Conservation (phyloP, 352 stramenopile genomes). For the Pythium guiyangense region DNA sequence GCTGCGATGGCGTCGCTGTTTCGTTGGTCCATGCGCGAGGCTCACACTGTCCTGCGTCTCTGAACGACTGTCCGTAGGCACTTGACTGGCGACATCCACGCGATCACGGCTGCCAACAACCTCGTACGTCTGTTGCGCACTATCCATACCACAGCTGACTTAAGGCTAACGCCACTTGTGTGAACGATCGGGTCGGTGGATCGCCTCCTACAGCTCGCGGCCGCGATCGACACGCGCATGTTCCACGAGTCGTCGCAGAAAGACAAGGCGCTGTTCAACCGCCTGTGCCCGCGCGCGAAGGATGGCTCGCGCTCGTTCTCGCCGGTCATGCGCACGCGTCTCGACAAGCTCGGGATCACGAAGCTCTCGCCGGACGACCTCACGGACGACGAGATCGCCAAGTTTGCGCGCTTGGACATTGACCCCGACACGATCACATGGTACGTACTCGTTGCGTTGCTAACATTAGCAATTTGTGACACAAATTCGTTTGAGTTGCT, state of each 20-base stretch:
- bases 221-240: conserved; percentile 97
- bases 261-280: conserved; percentile 82
- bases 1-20: conserved; percentile 26
- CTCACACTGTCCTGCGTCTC: neutral
- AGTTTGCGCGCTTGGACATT: conserved; percentile 95
- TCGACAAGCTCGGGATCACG: conserved; percentile 95
- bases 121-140: conserved; percentile 36
- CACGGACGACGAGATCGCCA: conserved; percentile 89
- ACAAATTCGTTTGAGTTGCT: neutral
- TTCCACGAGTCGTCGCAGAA: conserved; percentile 93
- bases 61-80: conserved; percentile 46
- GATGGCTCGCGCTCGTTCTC: conserved; percentile 83
- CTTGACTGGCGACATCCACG: conserved; percentile 98
- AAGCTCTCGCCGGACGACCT: conserved; percentile 92
- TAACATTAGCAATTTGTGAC: neutral
- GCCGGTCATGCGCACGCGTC: conserved; percentile 88
- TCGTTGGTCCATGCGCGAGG: no score
- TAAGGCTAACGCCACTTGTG: neutral
- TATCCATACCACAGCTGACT: neutral
- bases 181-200: neutral
- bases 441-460: conserved; percentile 1
- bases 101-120: conserved; percentile 98
- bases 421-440: conserved; percentile 91
- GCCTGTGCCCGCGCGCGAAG: conserved; percentile 82
- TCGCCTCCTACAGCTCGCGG: conserved; percentile 69